Conservation (phyloP, 2,329 filamentous ascomycete genomes). For the Botryotinia calthae region DNA sequence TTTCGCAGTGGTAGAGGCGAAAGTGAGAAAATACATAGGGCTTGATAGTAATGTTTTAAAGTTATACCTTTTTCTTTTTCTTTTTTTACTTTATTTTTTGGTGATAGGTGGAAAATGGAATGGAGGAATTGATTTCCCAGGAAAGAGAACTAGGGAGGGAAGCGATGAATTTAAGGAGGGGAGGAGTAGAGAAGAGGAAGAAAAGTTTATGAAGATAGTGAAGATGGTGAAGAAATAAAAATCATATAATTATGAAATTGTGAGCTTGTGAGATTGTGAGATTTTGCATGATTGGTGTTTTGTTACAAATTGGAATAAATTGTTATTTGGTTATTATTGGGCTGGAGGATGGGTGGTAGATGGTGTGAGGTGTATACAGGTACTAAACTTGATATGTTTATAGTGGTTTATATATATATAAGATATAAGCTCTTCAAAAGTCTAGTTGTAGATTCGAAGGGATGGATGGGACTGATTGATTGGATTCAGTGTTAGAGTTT, state of each 20-base stretch:
- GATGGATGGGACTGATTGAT: no score
- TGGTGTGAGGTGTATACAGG: no score
- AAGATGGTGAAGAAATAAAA: not conserved
- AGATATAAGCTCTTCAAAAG: no score
- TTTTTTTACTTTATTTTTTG: not conserved
- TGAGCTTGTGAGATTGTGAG: not conserved
- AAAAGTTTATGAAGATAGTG: not conserved
- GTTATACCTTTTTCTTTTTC: not conserved
- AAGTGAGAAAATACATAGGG: not conserved
- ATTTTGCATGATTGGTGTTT: not conserved
- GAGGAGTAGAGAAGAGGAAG: not conserved
- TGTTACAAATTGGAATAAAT: not conserved
- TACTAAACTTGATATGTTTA: no score
- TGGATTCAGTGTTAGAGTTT: no score
- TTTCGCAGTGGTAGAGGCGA: not conserved
- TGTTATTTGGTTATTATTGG: accelerated
- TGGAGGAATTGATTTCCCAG: not conserved
- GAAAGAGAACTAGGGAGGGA: not conserved
- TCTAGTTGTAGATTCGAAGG: no score
- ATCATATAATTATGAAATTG: not conserved
- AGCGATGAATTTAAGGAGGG: not conserved
- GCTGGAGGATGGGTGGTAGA: no score
- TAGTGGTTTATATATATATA: no score
- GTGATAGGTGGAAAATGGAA: not conserved
- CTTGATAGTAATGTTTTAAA: conserved; percentile 13